Percentiles rank a stretch among this genome's conserved stretches.
These are phyloP conservation scores for Crithidia brevicula DNA, from an alignment of 208 protist species.

Conservation along the genomic window DNA sequence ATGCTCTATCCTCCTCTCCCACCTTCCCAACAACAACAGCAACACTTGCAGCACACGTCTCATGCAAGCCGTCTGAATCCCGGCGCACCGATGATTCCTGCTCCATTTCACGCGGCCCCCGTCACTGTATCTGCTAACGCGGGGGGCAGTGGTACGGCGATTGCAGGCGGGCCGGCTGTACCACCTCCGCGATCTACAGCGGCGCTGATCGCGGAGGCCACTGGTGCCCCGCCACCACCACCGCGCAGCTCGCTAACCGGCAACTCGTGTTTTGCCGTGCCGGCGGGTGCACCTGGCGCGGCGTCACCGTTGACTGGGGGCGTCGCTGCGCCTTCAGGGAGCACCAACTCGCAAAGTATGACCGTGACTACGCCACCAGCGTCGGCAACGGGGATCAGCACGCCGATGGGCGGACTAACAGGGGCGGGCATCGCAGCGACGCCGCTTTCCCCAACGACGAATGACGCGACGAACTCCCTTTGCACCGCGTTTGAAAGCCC, in stretches of 20 bases:
- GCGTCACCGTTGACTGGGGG: no score
- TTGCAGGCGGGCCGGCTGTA: constrained; percentile 14
- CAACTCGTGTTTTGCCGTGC: background rate
- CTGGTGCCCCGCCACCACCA: constrained; percentile 22
- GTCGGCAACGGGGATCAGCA: background rate
- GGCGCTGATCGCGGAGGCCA: constrained; percentile 25
- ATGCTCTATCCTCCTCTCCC: constrained; percentile 20
- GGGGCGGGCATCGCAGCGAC: background rate
- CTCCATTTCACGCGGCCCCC: background rate
- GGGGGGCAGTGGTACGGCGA: background rate
- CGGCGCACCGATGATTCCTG: background rate
- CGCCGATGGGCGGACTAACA: background rate
- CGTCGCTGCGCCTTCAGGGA: no score
- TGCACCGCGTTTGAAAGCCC: background rate
- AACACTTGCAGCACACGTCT: background rate
- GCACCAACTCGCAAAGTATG: background rate
- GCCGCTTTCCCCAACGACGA: background rate
- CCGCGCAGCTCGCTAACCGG: background rate
- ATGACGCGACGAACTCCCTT: background rate
- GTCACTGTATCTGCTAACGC: background rate
- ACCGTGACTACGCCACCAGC: constrained; percentile 7
- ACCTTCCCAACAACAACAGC: constrained; percentile 11
- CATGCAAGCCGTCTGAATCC: background rate
- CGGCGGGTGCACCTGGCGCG: background rate
- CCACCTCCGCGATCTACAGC: constrained; percentile 31